Evolutionary conservation across 257 asterid genomes (phyloP).

Genomic region (Salvia miltiorrhiza): DNA sequence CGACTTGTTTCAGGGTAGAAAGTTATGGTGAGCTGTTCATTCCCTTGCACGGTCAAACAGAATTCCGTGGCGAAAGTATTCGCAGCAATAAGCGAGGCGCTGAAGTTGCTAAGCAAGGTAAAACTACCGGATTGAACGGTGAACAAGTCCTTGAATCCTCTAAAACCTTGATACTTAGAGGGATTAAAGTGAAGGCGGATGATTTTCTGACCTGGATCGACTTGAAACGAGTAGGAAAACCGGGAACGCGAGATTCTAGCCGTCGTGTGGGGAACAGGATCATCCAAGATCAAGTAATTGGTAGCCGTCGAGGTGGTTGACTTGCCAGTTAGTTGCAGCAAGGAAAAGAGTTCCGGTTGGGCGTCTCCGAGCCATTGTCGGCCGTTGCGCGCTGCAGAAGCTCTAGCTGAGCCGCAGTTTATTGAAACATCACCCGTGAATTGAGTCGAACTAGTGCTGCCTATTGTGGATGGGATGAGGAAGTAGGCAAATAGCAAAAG

Average conservation of each 20-base stretch:
- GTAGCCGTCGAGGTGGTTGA: constrained; percentile 29
- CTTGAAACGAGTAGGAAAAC: constrained; percentile 22
- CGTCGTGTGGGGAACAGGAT: constrained; percentile 25
- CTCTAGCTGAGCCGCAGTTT: constrained; percentile 33
- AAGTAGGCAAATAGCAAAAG: constrained; percentile 4
- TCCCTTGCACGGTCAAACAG: constrained; percentile 11
- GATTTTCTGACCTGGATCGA: constrained; percentile 30
- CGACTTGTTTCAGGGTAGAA: constrained; percentile 24
- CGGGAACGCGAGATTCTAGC: constrained; percentile 26
- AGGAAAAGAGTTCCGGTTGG: background rate
- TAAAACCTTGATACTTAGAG: constrained; percentile 13
- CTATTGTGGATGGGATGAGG: background rate
- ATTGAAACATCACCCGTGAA: constrained; percentile 27
- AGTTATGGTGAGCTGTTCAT: constrained; percentile 1
- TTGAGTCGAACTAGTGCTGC: background rate
- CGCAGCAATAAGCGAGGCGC: no score
- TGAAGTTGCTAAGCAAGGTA: no score
- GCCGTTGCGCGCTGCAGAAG: constrained; percentile 31
- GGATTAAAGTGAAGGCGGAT: constrained; percentile 30
- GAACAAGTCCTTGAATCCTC: constrained; percentile 23
- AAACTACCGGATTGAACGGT: constrained; percentile 29
- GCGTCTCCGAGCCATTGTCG: constrained; percentile 47
- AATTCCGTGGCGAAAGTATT: constrained; percentile 19
- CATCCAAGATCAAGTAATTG: background rate
- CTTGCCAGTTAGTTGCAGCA: constrained; percentile 31